Conservation (phyloP, 139 green algal genomes). For the Chlamydomonas incerta region DNA sequence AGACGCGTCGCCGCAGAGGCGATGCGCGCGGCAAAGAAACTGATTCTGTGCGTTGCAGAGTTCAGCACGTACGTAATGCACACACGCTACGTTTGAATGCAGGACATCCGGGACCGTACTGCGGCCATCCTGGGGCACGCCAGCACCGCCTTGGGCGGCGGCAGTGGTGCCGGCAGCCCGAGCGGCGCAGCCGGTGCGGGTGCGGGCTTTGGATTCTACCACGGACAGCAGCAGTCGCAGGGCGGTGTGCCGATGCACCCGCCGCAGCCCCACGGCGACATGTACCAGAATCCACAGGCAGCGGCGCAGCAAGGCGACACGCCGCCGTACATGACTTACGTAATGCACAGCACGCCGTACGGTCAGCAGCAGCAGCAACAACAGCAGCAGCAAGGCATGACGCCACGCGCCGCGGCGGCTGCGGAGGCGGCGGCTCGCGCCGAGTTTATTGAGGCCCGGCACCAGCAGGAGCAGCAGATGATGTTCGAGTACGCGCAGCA, state of each 20-base stretch:
- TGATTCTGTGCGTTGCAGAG: no score
- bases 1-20: no score
- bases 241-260: no score
- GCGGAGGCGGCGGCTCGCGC: no score
- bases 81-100: background rate
- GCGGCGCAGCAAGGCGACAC: background rate
- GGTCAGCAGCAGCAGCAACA: background rate
- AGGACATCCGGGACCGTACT: conserved; percentile 16
- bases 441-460: background rate
- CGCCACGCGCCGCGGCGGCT: background rate
- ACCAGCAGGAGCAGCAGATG: background rate
- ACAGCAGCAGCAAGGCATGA: background rate
- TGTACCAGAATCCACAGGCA: background rate
- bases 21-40: no score
- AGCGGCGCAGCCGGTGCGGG: no score
- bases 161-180: no score
- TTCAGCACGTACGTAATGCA: no score
- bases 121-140: background rate
- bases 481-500: background rate
- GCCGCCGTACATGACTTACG: conserved; percentile 7
- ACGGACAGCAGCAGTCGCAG: no score
- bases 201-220: no score
- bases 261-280: no score
- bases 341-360: background rate
- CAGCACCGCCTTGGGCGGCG: background rate